Evolutionary conservation across 805 yeast genomes (phyloP), one percentile per base, ranked within the genome.

Genomic region (Saturnispora serradocipensis): DNA sequence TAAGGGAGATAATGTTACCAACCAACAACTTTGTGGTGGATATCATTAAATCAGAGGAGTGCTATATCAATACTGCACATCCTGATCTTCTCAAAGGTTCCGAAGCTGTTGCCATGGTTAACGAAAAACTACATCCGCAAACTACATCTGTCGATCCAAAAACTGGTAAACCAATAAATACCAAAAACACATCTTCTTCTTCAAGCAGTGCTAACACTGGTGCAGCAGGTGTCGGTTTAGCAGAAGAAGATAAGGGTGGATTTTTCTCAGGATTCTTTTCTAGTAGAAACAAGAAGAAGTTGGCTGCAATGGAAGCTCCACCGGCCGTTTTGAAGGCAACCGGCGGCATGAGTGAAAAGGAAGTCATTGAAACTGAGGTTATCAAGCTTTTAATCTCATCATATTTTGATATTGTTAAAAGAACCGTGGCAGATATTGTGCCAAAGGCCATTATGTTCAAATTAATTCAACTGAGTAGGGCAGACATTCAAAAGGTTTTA

Each of bases 381-480:
- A 93, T 93, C 65, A 93, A 93, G 72, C 76, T 93, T 54, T 77
- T 93, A 65, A 91, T 93, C 58, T 79, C 84, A 48, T 88, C 97
- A 27, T 93, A 93, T 70, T 93, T 85, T 72, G 81, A 81, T 63
- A 93, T 93, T 66, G 97, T 93, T 46, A 88, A 90, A 72, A 81
- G 96, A 66, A 88, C 97, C 1, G 84, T 93, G 60, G 85, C 95
- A 20, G 99, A 93, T 66, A 73, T 90, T 62, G 84, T 93, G 59
- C 99, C 99, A 59, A 93, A 93, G 72, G 95, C 97, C 3, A 79
- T 93, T 56, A 89, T 90, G 95, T 76, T 91, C 62, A 90, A 91
- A 68, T 77, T 93, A 66, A 91, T 93, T 61, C 83, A 82, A 56
- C 78, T 77, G 62, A 84, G 95, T 40, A 88, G 87, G 73, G 83